Conservation (phyloP, 2,329 filamentous ascomycete species). For the Beauveria varroae region DNA sequence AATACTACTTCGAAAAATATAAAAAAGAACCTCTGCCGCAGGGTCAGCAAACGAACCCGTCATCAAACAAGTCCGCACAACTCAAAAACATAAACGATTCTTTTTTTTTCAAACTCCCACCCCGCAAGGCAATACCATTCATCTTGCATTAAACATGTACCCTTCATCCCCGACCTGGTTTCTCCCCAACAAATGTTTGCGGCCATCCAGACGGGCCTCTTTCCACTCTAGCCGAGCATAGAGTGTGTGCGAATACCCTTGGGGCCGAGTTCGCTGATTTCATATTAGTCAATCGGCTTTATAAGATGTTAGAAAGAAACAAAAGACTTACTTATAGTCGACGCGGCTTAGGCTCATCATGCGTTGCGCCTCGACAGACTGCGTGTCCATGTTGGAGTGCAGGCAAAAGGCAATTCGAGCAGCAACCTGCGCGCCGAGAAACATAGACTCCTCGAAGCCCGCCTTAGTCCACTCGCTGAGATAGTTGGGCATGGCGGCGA, state of each 20-base stretch:
- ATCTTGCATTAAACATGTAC: neutral
- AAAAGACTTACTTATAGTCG: slow-evolving; percentile 50
- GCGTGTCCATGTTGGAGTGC: slow-evolving; percentile 47
- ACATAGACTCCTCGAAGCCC: slow-evolving; percentile 71
- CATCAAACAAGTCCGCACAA: neutral
- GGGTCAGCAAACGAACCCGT: neutral
- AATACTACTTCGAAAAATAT: neutral
- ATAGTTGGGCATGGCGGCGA: slow-evolving; percentile 71
- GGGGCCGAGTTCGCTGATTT: slow-evolving; percentile 43
- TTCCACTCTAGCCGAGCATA: slow-evolving; percentile 36
- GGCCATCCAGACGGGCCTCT: too few species aligned
- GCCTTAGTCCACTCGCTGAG: slow-evolving; percentile 86
- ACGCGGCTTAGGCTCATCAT: slow-evolving; percentile 50
- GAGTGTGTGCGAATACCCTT: slow-evolving; percentile 47
- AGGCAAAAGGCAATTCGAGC: slow-evolving; percentile 55
- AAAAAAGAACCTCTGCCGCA: neutral
- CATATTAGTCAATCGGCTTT: slow-evolving; percentile 12
- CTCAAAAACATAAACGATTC: neutral
- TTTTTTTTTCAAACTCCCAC: slow-evolving; percentile 6
- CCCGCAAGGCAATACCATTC: neutral
- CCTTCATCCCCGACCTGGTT: too few species aligned
- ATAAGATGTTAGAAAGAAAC: neutral
- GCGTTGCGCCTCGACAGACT: slow-evolving; percentile 44
- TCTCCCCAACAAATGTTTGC: too few species aligned
- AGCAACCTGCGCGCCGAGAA: slow-evolving; percentile 81